Evolutionary conservation across 139 green algal genomes (phyloP).

Genomic region (Chlorella sorokiniana): DNA sequence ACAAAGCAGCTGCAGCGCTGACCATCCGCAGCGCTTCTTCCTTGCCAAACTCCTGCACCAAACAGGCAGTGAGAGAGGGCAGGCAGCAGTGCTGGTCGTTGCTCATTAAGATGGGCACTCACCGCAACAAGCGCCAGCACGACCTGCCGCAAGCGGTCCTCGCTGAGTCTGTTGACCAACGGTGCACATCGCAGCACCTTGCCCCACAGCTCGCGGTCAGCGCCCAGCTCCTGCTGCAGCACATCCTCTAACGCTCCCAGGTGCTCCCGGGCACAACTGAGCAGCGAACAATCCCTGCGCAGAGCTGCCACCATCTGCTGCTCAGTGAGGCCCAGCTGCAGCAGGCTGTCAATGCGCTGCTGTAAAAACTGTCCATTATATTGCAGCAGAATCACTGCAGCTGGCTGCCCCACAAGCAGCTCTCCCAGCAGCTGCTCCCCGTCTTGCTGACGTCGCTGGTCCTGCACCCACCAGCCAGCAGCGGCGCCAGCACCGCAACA

Average conservation of each 20-base stretch:
- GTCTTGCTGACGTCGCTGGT: not conserved
- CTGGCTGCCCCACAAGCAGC: not conserved
- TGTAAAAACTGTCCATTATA: not conserved
- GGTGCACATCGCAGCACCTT: not conserved
- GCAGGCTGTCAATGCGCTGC: not conserved
- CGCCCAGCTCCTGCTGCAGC: constrained; percentile 11
- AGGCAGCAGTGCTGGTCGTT: too few species aligned
- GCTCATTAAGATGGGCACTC: too few species aligned
- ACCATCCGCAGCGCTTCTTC: not conserved
- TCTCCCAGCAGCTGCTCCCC: constrained; percentile 5
- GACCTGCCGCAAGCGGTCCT: not conserved
- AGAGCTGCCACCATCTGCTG: not conserved
- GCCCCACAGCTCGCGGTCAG: not conserved
- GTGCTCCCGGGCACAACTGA: not conserved
- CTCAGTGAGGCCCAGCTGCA: not conserved
- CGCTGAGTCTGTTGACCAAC: not conserved
- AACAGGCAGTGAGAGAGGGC: not conserved
- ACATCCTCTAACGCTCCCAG: not conserved
- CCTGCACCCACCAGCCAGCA: not conserved
- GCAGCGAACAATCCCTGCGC: not conserved
- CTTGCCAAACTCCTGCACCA: not conserved
- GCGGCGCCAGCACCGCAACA: not conserved
- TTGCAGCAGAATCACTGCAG: not conserved
- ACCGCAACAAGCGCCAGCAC: not conserved
- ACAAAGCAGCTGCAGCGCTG: not conserved